Evolutionary conservation across 306 rosid species (phyloP).

Genomic region (Quercus dentata): DNA sequence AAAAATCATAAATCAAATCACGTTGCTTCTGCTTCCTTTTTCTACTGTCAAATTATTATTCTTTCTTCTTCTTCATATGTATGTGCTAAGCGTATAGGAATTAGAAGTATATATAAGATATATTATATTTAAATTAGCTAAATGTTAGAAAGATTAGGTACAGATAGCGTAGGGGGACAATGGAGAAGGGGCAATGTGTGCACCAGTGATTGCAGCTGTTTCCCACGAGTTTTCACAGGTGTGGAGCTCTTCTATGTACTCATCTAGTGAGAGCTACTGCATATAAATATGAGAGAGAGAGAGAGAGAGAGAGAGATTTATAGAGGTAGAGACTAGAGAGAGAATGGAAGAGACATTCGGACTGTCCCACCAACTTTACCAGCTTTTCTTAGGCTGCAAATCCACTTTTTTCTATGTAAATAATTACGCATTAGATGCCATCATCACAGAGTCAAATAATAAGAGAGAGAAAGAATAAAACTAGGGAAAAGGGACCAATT

Average conservation of each 20-base stretch:
- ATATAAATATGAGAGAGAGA: slow-evolving; percentile 13
- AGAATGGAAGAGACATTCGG: slow-evolving; percentile 77
- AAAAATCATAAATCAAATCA: too few relatives aligned
- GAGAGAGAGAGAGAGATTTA: not conserved
- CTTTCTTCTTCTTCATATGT: too few relatives aligned
- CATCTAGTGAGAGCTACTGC: slow-evolving; percentile 10
- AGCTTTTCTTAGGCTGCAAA: slow-evolving; percentile 39
- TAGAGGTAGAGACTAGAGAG: slow-evolving; percentile 20
- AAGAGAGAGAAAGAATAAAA: not conserved
- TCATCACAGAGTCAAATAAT: slow-evolving; percentile 26
- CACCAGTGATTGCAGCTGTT: slow-evolving; percentile 29
- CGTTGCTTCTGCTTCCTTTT: too few relatives aligned
- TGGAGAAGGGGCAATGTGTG: slow-evolving; percentile 38
- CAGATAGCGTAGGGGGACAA: slow-evolving; percentile 17
- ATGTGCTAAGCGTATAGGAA: too few relatives aligned
- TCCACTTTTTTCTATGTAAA: slow-evolving; percentile 25
- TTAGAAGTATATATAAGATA: too few relatives aligned
- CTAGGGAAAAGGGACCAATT: not conserved
- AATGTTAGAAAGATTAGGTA: not conserved
- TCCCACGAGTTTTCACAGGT: slow-evolving; percentile 35
- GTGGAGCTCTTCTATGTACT: slow-evolving; percentile 14
- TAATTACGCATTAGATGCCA: slow-evolving; percentile 38
- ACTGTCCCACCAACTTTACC: slow-evolving; percentile 89
- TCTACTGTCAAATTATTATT: too few relatives aligned
- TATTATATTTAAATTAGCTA: not conserved